Conservation (phyloP, 805 yeast genomes). For the Barnettozyma siamensis region DNA sequence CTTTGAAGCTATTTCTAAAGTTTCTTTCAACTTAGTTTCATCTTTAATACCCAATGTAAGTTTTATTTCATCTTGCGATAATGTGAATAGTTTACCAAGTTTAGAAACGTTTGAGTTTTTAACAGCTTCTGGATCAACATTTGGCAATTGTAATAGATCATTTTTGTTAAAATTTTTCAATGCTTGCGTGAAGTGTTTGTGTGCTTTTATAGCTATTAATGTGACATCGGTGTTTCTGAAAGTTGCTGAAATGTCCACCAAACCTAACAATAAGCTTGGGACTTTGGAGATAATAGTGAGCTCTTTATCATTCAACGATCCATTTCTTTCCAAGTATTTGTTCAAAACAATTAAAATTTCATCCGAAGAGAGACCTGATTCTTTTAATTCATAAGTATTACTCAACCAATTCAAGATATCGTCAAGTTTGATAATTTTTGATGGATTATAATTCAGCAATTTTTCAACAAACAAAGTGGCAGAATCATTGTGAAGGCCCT, state of each 20-base stretch:
- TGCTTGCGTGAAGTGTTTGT: slow-evolving; percentile 73
- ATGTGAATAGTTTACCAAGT: slow-evolving; percentile 62
- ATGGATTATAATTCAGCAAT: slow-evolving; percentile 69
- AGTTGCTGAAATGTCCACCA: slow-evolving; percentile 74
- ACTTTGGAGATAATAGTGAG: slow-evolving; percentile 55
- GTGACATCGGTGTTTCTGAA: slow-evolving; percentile 72
- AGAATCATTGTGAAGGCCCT: slow-evolving; percentile 78
- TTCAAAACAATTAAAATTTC: slow-evolving; percentile 47
- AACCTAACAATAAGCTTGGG: slow-evolving; percentile 61
- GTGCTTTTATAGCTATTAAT: slow-evolving; percentile 53
- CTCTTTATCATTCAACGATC: slow-evolving; percentile 29
- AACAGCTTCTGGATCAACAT: slow-evolving; percentile 47
- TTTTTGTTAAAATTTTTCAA: slow-evolving; percentile 49
- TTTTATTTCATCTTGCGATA: slow-evolving; percentile 48
- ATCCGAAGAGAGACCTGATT: slow-evolving; percentile 34
- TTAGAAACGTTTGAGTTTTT: slow-evolving; percentile 42
- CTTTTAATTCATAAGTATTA: slow-evolving; percentile 58
- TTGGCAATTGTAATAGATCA: slow-evolving; percentile 78
- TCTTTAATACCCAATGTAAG: slow-evolving; percentile 48
- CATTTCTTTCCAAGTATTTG: slow-evolving; percentile 53
- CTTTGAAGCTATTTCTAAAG: slow-evolving; percentile 50
- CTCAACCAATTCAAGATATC: slow-evolving; percentile 55
- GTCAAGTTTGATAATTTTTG: slow-evolving; percentile 51
- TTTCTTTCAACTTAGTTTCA: slow-evolving; percentile 37
- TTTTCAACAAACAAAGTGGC: slow-evolving; percentile 71